A percentile compares a stretch with the other conserved stretches of the same genome.
Evolutionary conservation across 1,284 basidiomycete genomes (phyloP).

Genomic region (Laetiporus sulphureus): DNA sequence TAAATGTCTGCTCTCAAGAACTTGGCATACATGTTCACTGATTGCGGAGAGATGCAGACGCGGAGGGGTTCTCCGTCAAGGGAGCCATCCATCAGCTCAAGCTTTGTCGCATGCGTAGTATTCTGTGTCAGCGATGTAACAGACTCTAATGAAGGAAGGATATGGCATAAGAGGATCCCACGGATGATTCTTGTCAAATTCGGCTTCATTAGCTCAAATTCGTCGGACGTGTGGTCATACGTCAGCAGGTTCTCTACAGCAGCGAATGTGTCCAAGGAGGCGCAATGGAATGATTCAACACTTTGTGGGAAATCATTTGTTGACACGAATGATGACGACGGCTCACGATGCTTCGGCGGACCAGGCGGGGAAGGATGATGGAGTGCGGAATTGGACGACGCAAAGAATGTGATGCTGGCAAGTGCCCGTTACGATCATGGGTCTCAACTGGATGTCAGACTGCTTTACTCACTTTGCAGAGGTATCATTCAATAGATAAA

Average conservation of each 20-base stretch:
- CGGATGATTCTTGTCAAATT: constrained; percentile 46
- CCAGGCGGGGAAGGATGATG: constrained; percentile 20
- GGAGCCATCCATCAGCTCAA: constrained; percentile 44
- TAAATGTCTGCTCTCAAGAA: constrained; percentile 37
- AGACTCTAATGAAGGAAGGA: constrained; percentile 41
- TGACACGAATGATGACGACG: no score
- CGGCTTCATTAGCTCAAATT: constrained; percentile 19
- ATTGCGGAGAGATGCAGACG: constrained; percentile 35
- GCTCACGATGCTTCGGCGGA: no score
- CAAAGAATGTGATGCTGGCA: constrained; percentile 51
- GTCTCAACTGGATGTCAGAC: not conserved
- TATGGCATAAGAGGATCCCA: constrained; percentile 58
- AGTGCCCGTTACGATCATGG: not conserved
- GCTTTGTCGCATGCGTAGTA: constrained; percentile 51
- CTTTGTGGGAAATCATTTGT: no score
- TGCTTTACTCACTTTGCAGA: constrained; percentile 27
- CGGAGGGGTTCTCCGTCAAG: constrained; percentile 50
- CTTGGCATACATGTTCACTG: constrained; percentile 52
- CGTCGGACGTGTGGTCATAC: constrained; percentile 18
- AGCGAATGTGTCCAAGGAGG: no score
- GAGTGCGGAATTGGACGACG: constrained; percentile 39
- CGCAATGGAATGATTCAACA: no score
- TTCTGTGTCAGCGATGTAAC: constrained; percentile 44
- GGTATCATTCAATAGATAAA: constrained; percentile 35
- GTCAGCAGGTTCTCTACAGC: constrained; percentile 18